Base-by-base conservation (phyloP, 2,329 filamentous ascomycete genomes). In the Curvularia eragrostidis region DNA sequence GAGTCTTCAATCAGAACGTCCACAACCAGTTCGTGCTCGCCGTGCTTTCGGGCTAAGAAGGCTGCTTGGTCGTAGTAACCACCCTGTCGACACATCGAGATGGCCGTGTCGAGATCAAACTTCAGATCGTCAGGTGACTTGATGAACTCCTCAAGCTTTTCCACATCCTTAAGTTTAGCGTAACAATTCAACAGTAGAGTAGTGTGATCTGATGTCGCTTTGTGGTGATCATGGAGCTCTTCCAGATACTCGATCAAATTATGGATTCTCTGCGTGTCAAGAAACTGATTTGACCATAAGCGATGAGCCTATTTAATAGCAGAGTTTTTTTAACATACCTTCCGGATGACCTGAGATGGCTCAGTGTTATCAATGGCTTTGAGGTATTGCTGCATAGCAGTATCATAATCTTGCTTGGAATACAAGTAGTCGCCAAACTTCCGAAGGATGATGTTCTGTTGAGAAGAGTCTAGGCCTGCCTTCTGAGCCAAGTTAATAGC, bases 371-470 rank as follows among this genome's bases (percentile, higher is more conserved):
- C 93, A 58, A 99, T 97, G 0, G 96, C 94, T 67, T 92, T 90
- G 61, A 99, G 87, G 73, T 99, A 99, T 75, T 98, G 95, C 69
- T 96, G 90, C 96, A 99, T 99, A n/a, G 96, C 93, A 6, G 91
- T 95, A 72, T 99, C 95, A 71, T 94, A 99, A 72, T 97, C 93
- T 4, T 91, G 92, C 71, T 96, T 97, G 64, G 96, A 91, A 70
- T 99, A 98, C 3, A 98, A 79, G 70, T 94, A 91, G 74, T 99
- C 95, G 12, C 94, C 95, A 75, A 97, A 98, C 73, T 89, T 93
- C 57, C 94, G 88, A 72, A 94, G 96, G 57, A 99, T 99, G 56
- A 91, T 82, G 69, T 96, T 97, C 68, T 96, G 91, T 75, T 97
- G 91, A 46, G 89, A 82, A 2, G 81, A 78, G 74, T 93, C 91